These are phyloP conservation scores for Gossypium arboreum DNA, from an alignment of 345 rosid genomes.

Conservation along the genomic window DNA sequence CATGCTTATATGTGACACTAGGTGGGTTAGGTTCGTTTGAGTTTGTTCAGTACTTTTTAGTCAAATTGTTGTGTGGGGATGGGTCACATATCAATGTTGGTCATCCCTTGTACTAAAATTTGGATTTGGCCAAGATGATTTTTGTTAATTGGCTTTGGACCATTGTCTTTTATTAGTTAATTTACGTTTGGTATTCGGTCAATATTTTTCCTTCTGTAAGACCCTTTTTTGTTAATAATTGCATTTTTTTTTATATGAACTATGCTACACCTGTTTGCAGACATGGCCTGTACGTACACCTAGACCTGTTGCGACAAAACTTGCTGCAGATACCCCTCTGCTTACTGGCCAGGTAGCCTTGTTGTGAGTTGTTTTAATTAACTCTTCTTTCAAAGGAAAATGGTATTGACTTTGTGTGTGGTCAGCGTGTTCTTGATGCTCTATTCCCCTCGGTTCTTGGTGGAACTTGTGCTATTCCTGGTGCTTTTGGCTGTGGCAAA, in stretches of 20 bases:
- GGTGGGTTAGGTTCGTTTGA: no score
- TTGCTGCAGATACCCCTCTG: slow-evolving; percentile 98
- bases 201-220: not conserved
- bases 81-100: not conserved
- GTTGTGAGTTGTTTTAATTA: not conserved
- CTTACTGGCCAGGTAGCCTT: slow-evolving; percentile 88
- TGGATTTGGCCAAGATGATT: not conserved
- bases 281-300: slow-evolving; percentile 99
- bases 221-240: not conserved
- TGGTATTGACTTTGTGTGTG: slow-evolving; percentile 26
- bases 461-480: slow-evolving; percentile 99
- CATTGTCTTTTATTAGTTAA: not conserved
- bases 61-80: not conserved
- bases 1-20: not conserved
- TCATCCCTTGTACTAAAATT: slow-evolving; percentile 3
- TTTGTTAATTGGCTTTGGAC: not conserved
- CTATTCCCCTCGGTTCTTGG: slow-evolving; percentile 99
- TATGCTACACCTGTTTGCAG: slow-evolving; percentile 41
- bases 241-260: slow-evolving; percentile 4
- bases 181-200: not conserved
- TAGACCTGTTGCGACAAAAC: slow-evolving; percentile 97
- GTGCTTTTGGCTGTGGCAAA: slow-evolving; percentile 99
- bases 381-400: not conserved
- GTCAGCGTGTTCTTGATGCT: slow-evolving; percentile 98
- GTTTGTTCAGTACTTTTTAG: not conserved